phyloP scores from a whole-genome alignment of 352 stramenopile species.

The Globisporangium canariense region DNA sequence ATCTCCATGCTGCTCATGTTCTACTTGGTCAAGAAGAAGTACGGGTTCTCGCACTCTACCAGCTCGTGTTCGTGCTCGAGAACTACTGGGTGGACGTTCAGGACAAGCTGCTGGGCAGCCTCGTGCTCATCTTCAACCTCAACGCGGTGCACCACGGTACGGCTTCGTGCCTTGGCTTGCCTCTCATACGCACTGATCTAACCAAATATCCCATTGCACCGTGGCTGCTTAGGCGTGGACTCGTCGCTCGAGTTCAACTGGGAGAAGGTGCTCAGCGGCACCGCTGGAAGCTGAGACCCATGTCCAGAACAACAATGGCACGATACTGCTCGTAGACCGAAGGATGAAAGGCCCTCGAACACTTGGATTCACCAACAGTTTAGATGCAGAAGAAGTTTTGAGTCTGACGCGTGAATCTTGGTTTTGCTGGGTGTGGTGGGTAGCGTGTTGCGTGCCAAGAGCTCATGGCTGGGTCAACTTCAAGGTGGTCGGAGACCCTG shows the following conservation, averaged over 20 bases:
- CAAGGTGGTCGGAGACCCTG: not conserved
- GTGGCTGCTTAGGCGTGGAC: slow-evolving; percentile 14
- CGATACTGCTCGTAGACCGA: too few species aligned
- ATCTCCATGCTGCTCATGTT: slow-evolving; percentile 20
- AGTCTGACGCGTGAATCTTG: too few species aligned
- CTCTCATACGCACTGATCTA: too few species aligned
- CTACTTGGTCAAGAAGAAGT: slow-evolving; percentile 24
- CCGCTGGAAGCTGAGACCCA: not conserved
- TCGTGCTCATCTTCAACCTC: slow-evolving; percentile 32
- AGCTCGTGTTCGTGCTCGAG: slow-evolving; percentile 37
- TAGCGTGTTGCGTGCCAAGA: not conserved
- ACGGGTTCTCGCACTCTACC: slow-evolving; percentile 23
- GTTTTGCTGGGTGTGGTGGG: too few species aligned
- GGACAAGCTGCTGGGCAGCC: slow-evolving; percentile 24
- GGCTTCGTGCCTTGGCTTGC: too few species aligned
- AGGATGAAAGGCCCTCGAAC: too few species aligned
- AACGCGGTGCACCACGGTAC: slow-evolving; percentile 12
- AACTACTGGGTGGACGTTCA: slow-evolving; percentile 29
- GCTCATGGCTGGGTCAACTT: not conserved
- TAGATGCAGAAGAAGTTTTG: too few species aligned
- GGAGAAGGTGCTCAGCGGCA: slow-evolving; percentile 17
- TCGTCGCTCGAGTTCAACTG: slow-evolving; percentile 21
- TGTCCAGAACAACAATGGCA: too few species aligned
- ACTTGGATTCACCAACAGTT: too few species aligned
- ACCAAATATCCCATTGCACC: too few species aligned